These are phyloP conservation scores for Russula olivacea DNA, from an alignment of 768 basidiomycete species.

Conservation along the genomic window DNA sequence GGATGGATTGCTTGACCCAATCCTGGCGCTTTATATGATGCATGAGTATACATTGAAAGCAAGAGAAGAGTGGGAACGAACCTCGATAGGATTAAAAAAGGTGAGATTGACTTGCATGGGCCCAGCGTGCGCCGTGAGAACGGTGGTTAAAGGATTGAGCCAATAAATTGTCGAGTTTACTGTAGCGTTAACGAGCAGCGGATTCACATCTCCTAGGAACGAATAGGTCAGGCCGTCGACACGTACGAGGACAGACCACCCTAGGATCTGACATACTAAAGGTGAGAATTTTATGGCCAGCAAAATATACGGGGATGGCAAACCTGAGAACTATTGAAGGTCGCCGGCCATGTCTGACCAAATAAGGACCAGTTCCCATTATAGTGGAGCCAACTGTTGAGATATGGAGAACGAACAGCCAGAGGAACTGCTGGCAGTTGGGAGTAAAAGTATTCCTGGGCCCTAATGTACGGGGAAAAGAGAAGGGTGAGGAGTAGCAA, in stretches of 20 bases:
- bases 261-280: conserved; percentile 2
- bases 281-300: neutral
- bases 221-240: conserved; percentile 22
- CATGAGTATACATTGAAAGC: neutral
- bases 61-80: conserved; percentile 8
- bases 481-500: neutral
- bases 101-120: conserved; percentile 36
- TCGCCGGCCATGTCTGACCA: conserved; percentile 23
- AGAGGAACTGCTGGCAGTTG: conserved; percentile 24
- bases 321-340: conserved; percentile 5
- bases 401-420: conserved; percentile 29
- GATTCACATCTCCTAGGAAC: conserved; percentile 13
- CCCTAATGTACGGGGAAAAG: neutral
- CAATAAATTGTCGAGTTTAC: no score
- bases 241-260: conserved; percentile 15
- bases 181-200: no score
- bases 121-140: conserved; percentile 31
- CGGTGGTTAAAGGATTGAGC: no score
- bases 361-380: neutral
- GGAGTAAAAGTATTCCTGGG: neutral
- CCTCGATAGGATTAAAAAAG: conserved; percentile 39
- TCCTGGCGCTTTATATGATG: conserved; percentile 31
- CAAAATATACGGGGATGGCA: neutral
- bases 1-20: conserved; percentile 36
- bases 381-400: conserved; percentile 25